Conservation (phyloP, 78 protist genomes). For the Dictyostelium firmibasis region DNA sequence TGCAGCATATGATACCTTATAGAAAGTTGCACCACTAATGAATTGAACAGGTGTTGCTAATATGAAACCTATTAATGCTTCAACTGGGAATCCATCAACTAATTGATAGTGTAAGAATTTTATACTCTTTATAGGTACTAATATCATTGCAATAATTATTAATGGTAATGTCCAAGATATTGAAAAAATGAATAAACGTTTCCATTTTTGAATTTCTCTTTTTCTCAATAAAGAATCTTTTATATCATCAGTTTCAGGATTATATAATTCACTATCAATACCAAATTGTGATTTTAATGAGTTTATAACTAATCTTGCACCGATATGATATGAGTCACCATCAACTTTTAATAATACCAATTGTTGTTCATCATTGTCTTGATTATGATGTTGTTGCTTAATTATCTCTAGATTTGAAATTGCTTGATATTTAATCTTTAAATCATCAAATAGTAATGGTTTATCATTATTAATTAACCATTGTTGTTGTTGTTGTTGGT, state of each 20-base stretch:
- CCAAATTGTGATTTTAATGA: not conserved
- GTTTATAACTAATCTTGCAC: slow-evolving; percentile 23
- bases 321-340: slow-evolving; percentile 20
- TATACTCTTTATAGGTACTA: slow-evolving; percentile 36
- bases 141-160: slow-evolving; percentile 55
- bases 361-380: not conserved
- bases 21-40: slow-evolving; percentile 28
- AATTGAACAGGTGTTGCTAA: slow-evolving; percentile 77
- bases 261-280: slow-evolving; percentile 1
- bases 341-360: slow-evolving; percentile 17
- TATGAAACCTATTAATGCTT: slow-evolving; percentile 30
- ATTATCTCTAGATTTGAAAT: not conserved
- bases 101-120: slow-evolving; percentile 8
- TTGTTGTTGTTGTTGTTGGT: not conserved
- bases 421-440: not conserved
- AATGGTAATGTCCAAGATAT: slow-evolving; percentile 33
- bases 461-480: not conserved
- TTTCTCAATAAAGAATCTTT: slow-evolving; percentile 65
- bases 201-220: slow-evolving; percentile 67
- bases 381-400: not conserved
- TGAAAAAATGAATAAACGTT: slow-evolving; percentile 11
- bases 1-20: slow-evolving; percentile 37
- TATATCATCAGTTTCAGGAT: slow-evolving; percentile 50
- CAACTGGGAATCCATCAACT: not conserved
- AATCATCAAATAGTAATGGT: not conserved